A percentile compares a stretch with the other conserved stretches of the same genome.
Conservation (phyloP, 1,284 basidiomycete genomes). For the Ustilago cynodontis region DNA sequence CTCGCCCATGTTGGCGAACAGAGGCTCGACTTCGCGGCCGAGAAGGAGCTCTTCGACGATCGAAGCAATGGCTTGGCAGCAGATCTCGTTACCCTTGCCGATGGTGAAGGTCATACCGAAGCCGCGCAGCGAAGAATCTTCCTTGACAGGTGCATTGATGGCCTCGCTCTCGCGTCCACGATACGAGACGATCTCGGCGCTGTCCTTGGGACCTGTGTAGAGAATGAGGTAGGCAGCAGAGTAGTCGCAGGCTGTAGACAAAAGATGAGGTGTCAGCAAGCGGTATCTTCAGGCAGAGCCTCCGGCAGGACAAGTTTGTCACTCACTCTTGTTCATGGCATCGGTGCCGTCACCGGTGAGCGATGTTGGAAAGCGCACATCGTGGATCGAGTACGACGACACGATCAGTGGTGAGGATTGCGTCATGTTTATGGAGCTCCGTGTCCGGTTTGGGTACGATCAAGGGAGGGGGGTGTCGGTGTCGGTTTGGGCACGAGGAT, state of each 20-base stretch:
- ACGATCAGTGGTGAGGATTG: conserved; percentile 42
- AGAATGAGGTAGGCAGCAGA: conserved; percentile 89
- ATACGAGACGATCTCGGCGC: conserved; percentile 42
- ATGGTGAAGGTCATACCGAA: conserved; percentile 62
- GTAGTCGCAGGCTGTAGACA: conserved; percentile 77
- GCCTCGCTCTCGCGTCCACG: conserved; percentile 43
- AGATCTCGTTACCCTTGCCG: conserved; percentile 76
- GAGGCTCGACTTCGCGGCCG: conserved; percentile 83
- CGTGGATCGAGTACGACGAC: conserved; percentile 51
- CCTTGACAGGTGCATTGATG: conserved; percentile 53
- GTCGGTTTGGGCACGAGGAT: neutral
- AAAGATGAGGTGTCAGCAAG: neutral
- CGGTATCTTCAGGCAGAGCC: neutral
- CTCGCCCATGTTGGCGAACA: conserved; percentile 83
- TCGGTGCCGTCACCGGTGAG: conserved; percentile 88
- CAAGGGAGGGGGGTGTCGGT: neutral
- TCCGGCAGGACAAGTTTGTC: neutral
- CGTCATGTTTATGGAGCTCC: conserved; percentile 24
- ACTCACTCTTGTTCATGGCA: conserved; percentile 83
- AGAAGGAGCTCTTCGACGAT: conserved; percentile 78
- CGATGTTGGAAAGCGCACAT: conserved; percentile 46
- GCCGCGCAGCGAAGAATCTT: conserved; percentile 74
- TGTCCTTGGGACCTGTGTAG: conserved; percentile 74
- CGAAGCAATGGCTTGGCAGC: conserved; percentile 68
- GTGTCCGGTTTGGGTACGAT: neutral